Conservation (phyloP, 2,329 filamentous ascomycete genomes). For the Sphaerulina vaccinii region DNA sequence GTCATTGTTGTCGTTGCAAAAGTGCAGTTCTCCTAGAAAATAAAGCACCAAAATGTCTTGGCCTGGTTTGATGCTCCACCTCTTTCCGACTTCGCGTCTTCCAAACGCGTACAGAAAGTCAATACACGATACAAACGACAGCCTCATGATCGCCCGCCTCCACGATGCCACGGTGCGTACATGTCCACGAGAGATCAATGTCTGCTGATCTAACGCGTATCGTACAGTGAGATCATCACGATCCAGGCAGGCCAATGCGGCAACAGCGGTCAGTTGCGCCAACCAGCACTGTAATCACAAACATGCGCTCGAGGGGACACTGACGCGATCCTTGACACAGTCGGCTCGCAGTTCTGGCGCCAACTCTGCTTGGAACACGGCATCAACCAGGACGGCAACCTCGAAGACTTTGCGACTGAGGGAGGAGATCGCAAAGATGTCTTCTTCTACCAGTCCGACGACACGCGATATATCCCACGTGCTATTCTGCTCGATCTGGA, state of each 20-base stretch:
- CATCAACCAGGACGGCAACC: slow-evolving; percentile 94
- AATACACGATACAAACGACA: slow-evolving; percentile 1
- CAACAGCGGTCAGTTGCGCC: slow-evolving; percentile 97
- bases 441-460: slow-evolving; percentile 98
- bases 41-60: no score
- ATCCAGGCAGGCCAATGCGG: slow-evolving; percentile 98
- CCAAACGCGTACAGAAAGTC: background rate
- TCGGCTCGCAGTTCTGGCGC: slow-evolving; percentile 98
- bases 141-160: background rate
- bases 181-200: background rate
- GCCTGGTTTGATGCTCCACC: no score
- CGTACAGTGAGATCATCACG: slow-evolving; percentile 90
- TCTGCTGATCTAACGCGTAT: background rate
- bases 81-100: no score
- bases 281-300: slow-evolving; percentile 20
- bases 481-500: slow-evolving; percentile 95
- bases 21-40: no score
- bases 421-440: slow-evolving; percentile 98
- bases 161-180: slow-evolving; percentile 15
- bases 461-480: slow-evolving; percentile 95
- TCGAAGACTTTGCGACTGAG: slow-evolving; percentile 96
- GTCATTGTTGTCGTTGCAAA: no score
- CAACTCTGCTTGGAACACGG: slow-evolving; percentile 97
- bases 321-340: slow-evolving; percentile 47
- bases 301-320: slow-evolving; percentile 9